Evolutionary conservation across 108 stramenopile genomes (phyloP).

Genomic region (Stephanodiscus triporus): DNA sequence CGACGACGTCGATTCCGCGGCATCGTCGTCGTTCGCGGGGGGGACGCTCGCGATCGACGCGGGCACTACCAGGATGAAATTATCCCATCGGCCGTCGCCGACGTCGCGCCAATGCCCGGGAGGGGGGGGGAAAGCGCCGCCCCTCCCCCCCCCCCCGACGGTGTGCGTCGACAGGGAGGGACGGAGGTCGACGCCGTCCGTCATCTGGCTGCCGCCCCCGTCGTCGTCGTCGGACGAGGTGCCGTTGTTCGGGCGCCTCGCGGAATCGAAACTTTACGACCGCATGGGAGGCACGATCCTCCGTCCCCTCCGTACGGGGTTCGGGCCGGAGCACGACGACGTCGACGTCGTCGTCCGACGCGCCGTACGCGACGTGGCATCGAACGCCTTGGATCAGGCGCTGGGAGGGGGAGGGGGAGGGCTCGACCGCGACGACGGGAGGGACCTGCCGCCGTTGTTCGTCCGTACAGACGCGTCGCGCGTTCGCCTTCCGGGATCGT

Average conservation of each 20-base stretch:
- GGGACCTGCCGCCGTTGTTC: too few relatives aligned
- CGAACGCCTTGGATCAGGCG: conserved; percentile 43
- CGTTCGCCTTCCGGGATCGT: conserved; percentile 26
- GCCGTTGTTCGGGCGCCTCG: conserved; percentile 43
- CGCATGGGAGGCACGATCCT: conserved; percentile 13
- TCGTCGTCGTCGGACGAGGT: conserved; percentile 5
- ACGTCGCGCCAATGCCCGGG: too few relatives aligned
- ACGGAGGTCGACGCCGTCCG: conserved; percentile 49
- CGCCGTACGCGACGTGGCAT: conserved; percentile 24
- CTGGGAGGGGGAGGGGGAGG: conserved; percentile 15
- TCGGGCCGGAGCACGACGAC: too few relatives aligned
- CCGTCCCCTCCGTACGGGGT: background rate
- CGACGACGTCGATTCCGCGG: background rate
- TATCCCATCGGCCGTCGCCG: conserved; percentile 41
- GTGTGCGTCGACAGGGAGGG: conserved; percentile 67
- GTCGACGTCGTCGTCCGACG: background rate
- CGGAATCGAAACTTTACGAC: conserved; percentile 29
- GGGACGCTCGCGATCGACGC: conserved; percentile 80
- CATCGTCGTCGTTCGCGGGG: conserved; percentile 24
- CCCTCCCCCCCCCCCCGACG: too few relatives aligned
- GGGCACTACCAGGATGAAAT: conserved; percentile 64
- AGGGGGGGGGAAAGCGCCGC: background rate
- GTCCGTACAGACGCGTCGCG: too few relatives aligned
- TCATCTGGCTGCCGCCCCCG: conserved; percentile 54
- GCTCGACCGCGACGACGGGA: too few relatives aligned